Conservation (phyloP, 805 yeast species). For the Suhomyces xylopsoci region DNA sequence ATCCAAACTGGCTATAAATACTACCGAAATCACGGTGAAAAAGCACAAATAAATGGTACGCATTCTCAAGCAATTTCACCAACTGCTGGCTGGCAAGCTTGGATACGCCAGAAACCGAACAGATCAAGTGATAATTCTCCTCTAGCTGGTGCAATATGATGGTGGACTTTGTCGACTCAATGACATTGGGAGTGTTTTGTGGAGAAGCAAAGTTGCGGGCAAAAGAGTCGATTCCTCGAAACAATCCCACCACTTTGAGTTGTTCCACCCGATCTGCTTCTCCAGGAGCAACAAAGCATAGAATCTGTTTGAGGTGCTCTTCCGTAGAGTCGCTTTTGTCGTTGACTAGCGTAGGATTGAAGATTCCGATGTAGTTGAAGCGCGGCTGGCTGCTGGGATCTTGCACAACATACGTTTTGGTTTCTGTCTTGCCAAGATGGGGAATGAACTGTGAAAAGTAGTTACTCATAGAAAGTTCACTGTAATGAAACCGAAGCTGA, state of each 20-base stretch:
- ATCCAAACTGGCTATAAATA: conserved; percentile 15
- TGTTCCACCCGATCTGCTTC: conserved; percentile 18
- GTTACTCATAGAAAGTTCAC: conserved; percentile 15
- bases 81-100: conserved; percentile 25
- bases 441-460: conserved; percentile 33
- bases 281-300: conserved; percentile 24
- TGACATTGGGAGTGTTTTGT: conserved; percentile 10
- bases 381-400: conserved; percentile 7
- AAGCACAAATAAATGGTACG: conserved; percentile 26
- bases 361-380: conserved; percentile 25
- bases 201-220: conserved; percentile 20
- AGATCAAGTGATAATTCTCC: conserved; percentile 23
- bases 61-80: conserved; percentile 15
- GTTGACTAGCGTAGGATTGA: conserved; percentile 27
- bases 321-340: conserved; percentile 26
- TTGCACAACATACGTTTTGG: not conserved
- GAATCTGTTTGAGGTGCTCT: conserved; percentile 30
- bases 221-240: conserved; percentile 35
- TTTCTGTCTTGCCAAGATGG: conserved; percentile 16
- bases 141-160: conserved; percentile 25
- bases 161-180: conserved; percentile 24
- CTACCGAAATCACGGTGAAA: conserved; percentile 23
- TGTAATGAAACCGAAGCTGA: too few species aligned
- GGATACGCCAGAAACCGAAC: conserved; percentile 19
- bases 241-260: conserved; percentile 31